Evolutionary conservation across 305 asterid species (phyloP).

Genomic region (Rubia peregrina): DNA sequence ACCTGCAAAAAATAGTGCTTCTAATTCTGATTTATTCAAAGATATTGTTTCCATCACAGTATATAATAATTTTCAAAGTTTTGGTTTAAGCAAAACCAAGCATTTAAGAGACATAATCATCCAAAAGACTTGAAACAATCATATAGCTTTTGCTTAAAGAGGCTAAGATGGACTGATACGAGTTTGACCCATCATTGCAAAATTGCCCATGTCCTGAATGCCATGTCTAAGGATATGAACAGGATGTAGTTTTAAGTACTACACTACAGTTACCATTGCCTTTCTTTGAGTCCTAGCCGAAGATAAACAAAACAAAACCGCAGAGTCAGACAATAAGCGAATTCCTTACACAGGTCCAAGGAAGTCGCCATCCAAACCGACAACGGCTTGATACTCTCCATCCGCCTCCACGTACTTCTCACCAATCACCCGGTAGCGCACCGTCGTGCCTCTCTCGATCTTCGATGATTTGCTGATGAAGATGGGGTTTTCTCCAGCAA

Average conservation of each 20-base stretch:
- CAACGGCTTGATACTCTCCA: conserved; percentile 63
- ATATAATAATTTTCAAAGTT: no score
- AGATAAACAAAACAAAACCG: not conserved
- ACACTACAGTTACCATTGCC: no score
- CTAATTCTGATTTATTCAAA: no score
- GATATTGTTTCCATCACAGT: no score
- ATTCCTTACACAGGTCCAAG: conserved; percentile 49
- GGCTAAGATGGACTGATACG: not conserved
- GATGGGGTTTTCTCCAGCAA: conserved; percentile 70
- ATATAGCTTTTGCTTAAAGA: not conserved
- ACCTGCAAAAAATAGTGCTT: no score
- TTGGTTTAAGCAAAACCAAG: not conserved
- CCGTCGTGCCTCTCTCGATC: conserved; percentile 61
- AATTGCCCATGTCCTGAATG: not conserved
- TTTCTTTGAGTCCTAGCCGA: not conserved
- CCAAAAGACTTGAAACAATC: not conserved
- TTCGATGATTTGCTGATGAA: conserved; percentile 57
- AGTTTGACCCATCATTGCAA: not conserved
- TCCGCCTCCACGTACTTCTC: conserved; percentile 63
- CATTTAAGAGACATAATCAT: not conserved
- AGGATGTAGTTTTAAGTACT: not conserved
- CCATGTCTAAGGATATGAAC: not conserved
- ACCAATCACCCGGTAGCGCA: conserved; percentile 63
- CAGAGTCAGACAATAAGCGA: not conserved
- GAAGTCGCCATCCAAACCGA: conserved; percentile 67